Conservation (phyloP, 2,329 filamentous ascomycete genomes). For the Paracoccidioides lutzii region DNA sequence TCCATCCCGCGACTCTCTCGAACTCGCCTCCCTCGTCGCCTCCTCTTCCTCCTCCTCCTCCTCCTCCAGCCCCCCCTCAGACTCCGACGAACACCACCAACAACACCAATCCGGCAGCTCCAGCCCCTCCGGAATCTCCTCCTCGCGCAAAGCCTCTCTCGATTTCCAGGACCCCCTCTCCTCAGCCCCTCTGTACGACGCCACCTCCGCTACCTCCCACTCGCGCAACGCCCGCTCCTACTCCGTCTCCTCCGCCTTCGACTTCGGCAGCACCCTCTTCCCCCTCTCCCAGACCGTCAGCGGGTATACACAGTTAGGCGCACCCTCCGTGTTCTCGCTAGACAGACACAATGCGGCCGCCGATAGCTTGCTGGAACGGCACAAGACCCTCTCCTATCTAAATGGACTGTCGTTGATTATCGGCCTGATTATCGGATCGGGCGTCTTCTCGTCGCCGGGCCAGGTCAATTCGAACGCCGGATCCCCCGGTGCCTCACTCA, state of each 20-base stretch:
- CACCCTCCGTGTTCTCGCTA: constrained; percentile 47
- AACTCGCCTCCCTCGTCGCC: constrained; percentile 87
- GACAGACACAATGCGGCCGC: constrained; percentile 46
- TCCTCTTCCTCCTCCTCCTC: too few species aligned
- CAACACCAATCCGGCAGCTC: constrained; percentile 47
- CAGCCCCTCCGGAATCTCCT: constrained; percentile 70
- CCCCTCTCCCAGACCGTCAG: constrained; percentile 70
- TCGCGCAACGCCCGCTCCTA: constrained; percentile 53
- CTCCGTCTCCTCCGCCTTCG: constrained; percentile 85
- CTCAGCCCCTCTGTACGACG: constrained; percentile 7
- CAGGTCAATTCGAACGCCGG: constrained; percentile 87
- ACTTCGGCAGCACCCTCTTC: constrained; percentile 87
- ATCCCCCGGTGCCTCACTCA: constrained; percentile 74
- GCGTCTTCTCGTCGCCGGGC: constrained; percentile 89
- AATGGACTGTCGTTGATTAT: constrained; percentile 87
- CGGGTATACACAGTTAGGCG: constrained; percentile 76
- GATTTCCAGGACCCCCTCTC: constrained; percentile 71
- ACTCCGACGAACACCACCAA: neutral
- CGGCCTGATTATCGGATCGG: constrained; percentile 87
- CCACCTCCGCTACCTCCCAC: constrained; percentile 39
- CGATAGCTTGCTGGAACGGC: constrained; percentile 78
- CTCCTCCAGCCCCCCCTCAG: constrained; percentile 19
- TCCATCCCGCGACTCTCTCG: constrained; percentile 69
- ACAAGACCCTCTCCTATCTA: constrained; percentile 88
- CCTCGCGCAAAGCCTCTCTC: constrained; percentile 81